Evolutionary conservation across 257 asterid species (phyloP).

Genomic region (Salvia hispanica): DNA sequence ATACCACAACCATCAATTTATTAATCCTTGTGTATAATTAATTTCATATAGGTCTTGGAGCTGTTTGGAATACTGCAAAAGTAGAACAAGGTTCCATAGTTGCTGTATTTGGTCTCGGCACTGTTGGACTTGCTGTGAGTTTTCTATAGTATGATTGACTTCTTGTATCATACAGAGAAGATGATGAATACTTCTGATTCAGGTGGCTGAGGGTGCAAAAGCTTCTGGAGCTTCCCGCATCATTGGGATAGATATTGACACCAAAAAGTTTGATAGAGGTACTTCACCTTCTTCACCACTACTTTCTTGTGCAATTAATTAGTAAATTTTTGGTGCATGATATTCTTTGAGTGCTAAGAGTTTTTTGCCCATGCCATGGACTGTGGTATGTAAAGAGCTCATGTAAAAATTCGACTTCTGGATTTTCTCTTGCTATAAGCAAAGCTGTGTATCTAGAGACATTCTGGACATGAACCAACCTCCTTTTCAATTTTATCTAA

Average conservation of each 20-base stretch:
- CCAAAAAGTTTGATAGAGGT: constrained; percentile 82
- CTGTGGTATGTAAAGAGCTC: not conserved
- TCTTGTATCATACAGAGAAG: constrained; percentile 11
- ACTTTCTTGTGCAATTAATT: not conserved
- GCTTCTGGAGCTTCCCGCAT: constrained; percentile 97
- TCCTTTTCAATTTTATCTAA: not conserved
- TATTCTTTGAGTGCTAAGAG: not conserved
- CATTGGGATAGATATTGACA: constrained; percentile 92
- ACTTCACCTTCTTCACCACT: constrained; percentile 8
- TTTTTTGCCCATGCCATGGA: not conserved
- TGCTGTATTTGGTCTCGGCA: constrained; percentile 96
- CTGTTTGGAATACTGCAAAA: constrained; percentile 98
- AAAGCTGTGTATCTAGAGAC: not conserved
- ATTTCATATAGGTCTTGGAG: constrained; percentile 82
- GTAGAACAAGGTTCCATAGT: constrained; percentile 94
- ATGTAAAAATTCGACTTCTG: not conserved
- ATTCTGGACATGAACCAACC: not conserved
- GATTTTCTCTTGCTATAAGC: not conserved
- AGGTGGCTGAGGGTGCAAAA: constrained; percentile 99
- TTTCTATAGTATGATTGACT: constrained; percentile 24
- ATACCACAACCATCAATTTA: not conserved
- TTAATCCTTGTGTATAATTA: constrained; percentile 8
- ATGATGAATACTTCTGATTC: constrained; percentile 27
- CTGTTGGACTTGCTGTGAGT: constrained; percentile 98
- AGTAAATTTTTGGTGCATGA: not conserved